These are phyloP conservation scores for Tolypocladium inflatum DNA, from an alignment of 2,329 filamentous ascomycete species.

Conservation along the genomic window DNA sequence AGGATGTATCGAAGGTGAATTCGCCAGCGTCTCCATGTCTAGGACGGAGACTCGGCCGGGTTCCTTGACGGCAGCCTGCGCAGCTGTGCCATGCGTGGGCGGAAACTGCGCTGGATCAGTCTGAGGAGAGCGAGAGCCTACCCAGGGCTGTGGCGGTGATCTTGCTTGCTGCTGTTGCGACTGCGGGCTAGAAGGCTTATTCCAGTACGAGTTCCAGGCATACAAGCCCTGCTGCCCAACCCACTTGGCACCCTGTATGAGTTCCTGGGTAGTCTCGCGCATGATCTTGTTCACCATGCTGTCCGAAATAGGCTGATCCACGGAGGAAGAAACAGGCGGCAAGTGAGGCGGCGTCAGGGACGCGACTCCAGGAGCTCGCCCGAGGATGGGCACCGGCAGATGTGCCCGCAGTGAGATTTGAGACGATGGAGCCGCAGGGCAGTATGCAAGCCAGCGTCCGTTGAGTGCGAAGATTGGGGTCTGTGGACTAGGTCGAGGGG, in stretches of 20 bases:
- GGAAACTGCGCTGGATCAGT: conserved; percentile 52
- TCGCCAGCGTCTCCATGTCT: conserved; percentile 53
- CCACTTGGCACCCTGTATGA: conserved; percentile 67
- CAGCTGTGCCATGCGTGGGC: conserved; percentile 59
- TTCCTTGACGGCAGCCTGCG: conserved; percentile 51
- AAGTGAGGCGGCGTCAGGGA: conserved; percentile 60
- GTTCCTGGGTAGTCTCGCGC: conserved; percentile 68
- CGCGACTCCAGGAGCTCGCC: conserved; percentile 45
- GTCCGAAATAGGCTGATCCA: conserved; percentile 64
- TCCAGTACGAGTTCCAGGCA: conserved; percentile 76
- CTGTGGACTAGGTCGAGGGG: conserved; percentile 36
- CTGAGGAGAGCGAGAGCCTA: conserved; percentile 31
- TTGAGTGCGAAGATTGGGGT: conserved; percentile 60
- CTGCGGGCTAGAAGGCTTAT: conserved; percentile 36
- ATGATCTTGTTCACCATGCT: conserved; percentile 68
- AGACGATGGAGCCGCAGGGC: conserved; percentile 62
- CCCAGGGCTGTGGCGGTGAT: conserved; percentile 40
- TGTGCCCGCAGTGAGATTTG: conserved; percentile 59
- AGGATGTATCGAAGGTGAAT: conserved; percentile 46
- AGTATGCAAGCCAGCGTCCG: conserved; percentile 69
- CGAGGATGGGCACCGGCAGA: conserved; percentile 45
- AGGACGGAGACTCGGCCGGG: conserved; percentile 67
- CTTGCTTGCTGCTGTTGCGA: conserved; percentile 20
- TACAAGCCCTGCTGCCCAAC: conserved; percentile 68
- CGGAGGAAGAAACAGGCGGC: conserved; percentile 54